Evolutionary conservation across 176 grass and related monocot genomes (phyloP), one percentile per base, ranked within the genome.

Genomic region (Ampelocalamus luodianensis): DNA sequence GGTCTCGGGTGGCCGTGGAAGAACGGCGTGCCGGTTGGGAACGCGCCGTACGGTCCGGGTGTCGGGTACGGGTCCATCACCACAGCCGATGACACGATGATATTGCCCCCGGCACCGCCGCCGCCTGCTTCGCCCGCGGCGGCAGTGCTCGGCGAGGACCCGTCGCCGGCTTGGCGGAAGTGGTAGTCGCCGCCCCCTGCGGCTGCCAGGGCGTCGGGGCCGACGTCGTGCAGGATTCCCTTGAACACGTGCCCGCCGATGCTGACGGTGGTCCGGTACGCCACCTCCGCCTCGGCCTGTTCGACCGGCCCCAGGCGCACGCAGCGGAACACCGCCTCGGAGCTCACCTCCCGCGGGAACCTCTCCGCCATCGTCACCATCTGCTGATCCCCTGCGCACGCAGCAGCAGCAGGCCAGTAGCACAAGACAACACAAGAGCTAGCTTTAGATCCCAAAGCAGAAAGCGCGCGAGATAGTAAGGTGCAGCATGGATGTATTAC

Each of bases 241-340:
- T 94, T 95, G 91, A 98, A 98, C 17, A 98, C 85, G 64, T 95
- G 96, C 17, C 96, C 96, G 67, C 87, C 93, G 70, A 98, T 98
- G 78, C 84, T 91, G 71, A 98, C 91, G 6, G 91, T 77, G 40
- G 93, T 94, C 73, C 92, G 96, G 77, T 98, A 98, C 15, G 96
- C 96, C 9, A 92, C 91, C 82, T 98, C 96, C 26, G 83, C 87
- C 61, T 98, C 90, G 6, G 81, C 83, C 76, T 92, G 89, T 44
- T 98, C 96, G 8, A 98, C 63, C 14, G 91, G 80, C 0, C 96
- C 86, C 23, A 98, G 89, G 0, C 91, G 89, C 22, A 98, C 90
- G 72, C 91, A 98, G 2, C 96, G 93, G 85, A 98, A 98, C 71
- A 93, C 72, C 59, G 96, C 96, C 82, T 96, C 89, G 8, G 96